Base-by-base conservation (phyloP, 257 asterid genomes). In the Leptodermis oblonga region DNA sequence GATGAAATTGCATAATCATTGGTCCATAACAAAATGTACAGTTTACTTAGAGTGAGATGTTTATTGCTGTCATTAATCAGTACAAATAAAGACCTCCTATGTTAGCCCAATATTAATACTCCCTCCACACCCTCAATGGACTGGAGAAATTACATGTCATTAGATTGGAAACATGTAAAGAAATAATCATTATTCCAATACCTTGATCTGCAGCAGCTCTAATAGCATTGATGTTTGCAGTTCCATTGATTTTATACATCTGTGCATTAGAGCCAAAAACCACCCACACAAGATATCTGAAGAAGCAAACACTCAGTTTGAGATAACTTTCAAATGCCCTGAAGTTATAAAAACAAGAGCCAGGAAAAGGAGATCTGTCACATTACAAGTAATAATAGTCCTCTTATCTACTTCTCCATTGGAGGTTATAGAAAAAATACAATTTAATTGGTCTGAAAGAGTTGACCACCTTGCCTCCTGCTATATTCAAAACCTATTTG, bases 281-380 rank as follows among this genome's bases (percentile, higher is more conserved):
- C 99, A 11, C 99, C 99, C 77, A 94, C 90, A 71, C 99, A 90
- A 76, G 99, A 91, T 69, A 94, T 88, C 99, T 94, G 86, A 80
- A 82, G 68, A 70, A 65, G 20, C 20, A 53, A 59, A 70, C 17
- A 73, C 34, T 73, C n/a, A 69, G 56, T 43, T 63, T 46, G 42
- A 63, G 39, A 22, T 64, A n/a, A 59, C 30, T 41, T 3, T 22
- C 7, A 62, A 8, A 36, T 41, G 22, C 15, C 33, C 62, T 10
- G 48, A 52, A 59, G 66, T 60, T 17, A 28, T 11, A 13, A 6
- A 58, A 53, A 53, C 25, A 23, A 3, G 14, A 53, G 59, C 31
- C 11, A 20, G 59, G 14, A 53, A 45, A 45, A 12, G 30, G 3
- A 53, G 28, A 8, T 53, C 28, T 49, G 14, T 53, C 59, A n/a